Evolutionary conservation across 139 green algal species (phyloP), one percentile per base, ranked within the genome.

Genomic region (Coelastrella sp.): DNA sequence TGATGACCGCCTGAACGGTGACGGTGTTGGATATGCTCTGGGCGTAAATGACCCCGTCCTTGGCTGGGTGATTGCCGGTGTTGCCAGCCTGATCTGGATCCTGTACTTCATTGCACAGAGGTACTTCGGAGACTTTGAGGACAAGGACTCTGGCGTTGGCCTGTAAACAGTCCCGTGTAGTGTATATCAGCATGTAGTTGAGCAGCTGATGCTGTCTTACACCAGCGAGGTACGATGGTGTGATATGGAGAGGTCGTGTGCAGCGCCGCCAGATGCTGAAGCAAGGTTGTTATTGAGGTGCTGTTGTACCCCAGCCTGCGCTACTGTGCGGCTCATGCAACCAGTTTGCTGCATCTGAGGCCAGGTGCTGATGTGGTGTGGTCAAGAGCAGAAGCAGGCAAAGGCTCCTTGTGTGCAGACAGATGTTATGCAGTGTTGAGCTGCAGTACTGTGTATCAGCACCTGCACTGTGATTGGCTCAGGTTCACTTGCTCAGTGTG

Each of bases 1-100:
- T 37, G 93, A 96, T 53, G 91, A 95, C 40, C 91, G 93, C 90
- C 63, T 96, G 57, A 94, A 94, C 89, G 92, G 92, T 38, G 93
- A 96, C 57, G 93, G 93, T 83, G 91, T 87, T 19, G 91, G 93
- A 73, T 75, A 89, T 66, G 53, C 85, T 11, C 88, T 96, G 57
- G 93, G 93, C 60, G 74, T 96, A 25, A 94, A 92, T 81, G 91
- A 95, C 45, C 86, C 85, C 64, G 67, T 68, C 41, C 86, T 95
- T 4, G 93, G 87, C 75, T 94, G 82, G 81, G 80, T 87, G 27
- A 85, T 96, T 53, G 43, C 81, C 25, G 88, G 85, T 48, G 85
- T 92, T 11, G 84, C 92, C 74, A 83, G 66, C 75, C 23, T 79
- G 53, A 81, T 96, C 69, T 94, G 91, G 88, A 71, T 86, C 35